Conservation (phyloP, 805 yeast species). For the Myxozyma geophila region DNA sequence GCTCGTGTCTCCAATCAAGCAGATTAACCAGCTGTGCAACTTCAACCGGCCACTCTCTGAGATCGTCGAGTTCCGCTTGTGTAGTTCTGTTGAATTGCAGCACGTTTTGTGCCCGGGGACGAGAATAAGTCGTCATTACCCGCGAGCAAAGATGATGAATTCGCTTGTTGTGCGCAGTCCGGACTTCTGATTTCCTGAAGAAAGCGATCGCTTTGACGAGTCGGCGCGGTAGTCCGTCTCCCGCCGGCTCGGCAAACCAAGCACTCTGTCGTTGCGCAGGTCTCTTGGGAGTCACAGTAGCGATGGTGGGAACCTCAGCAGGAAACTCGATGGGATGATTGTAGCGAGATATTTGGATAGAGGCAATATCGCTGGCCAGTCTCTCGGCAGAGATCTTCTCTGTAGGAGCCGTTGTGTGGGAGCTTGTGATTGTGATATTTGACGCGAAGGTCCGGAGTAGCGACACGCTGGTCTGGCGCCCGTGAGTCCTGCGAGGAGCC, state of each 20-base stretch:
- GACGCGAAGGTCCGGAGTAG: neutral
- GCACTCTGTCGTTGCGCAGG: neutral
- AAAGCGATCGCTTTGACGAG: slow-evolving; percentile 15
- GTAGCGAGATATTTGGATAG: too few species aligned
- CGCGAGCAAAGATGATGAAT: slow-evolving; percentile 20
- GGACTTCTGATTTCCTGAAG: slow-evolving; percentile 14
- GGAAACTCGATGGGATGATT: too few species aligned
- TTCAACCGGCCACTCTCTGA: neutral
- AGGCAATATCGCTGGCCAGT: too few species aligned
- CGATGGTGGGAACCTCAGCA: too few species aligned
- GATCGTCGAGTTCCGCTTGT: neutral
- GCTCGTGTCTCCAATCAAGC: slow-evolving; percentile 24
- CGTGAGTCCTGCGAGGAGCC: neutral
- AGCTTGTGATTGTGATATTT: too few species aligned
- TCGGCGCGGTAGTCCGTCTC: slow-evolving; percentile 14
- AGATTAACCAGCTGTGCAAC: slow-evolving; percentile 8
- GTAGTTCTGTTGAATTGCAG: too few species aligned
- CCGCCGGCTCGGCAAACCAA: slow-evolving; percentile 6
- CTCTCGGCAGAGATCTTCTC: too few species aligned
- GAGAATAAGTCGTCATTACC: neutral
- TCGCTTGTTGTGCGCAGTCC: slow-evolving; percentile 18
- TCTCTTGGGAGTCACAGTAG: too few species aligned
- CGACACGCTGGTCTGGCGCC: slow-evolving; percentile 1
- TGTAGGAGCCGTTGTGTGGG: too few species aligned
- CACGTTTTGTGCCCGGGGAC: neutral